These are phyloP conservation scores for Pterulicium gracile DNA, from an alignment of 1,284 basidiomycete genomes.

Conservation along the genomic window DNA sequence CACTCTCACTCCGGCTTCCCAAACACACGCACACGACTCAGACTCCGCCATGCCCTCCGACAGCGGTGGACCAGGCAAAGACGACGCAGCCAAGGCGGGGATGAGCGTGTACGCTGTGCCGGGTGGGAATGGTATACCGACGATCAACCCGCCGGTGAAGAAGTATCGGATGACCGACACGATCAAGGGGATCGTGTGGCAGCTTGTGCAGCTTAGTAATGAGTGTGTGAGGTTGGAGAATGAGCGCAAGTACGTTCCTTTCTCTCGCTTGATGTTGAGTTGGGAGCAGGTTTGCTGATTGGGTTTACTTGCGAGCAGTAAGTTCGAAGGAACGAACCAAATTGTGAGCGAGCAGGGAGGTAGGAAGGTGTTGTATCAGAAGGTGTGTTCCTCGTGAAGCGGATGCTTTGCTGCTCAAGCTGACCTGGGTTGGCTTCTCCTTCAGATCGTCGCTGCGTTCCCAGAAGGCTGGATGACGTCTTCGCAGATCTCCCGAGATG, in stretches of 20 bases:
- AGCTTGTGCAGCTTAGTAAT: slow-evolving; percentile 68
- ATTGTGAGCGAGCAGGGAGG: slow-evolving; percentile 71
- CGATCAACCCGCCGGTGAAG: slow-evolving; percentile 45
- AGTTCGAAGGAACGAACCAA: slow-evolving; percentile 52
- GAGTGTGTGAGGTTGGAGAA: slow-evolving; percentile 73
- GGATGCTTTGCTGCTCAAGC: not conserved
- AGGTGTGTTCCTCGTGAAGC: slow-evolving; percentile 24
- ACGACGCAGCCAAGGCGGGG: not conserved
- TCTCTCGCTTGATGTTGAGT: slow-evolving; percentile 6
- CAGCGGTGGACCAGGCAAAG: not conserved
- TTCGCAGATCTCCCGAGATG: slow-evolving; percentile 25
- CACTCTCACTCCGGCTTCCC: not conserved
- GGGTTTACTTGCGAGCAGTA: slow-evolving; percentile 23
- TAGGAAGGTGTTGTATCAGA: slow-evolving; percentile 69
- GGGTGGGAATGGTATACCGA: slow-evolving; percentile 1
- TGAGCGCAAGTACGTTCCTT: slow-evolving; percentile 65
- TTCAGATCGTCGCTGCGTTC: slow-evolving; percentile 61
- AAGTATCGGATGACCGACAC: slow-evolving; percentile 63
- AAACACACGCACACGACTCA: not conserved
- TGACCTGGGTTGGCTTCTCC: slow-evolving; percentile 1
- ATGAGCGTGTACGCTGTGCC: not conserved
- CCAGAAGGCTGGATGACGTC: slow-evolving; percentile 63
- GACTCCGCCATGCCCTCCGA: too few species aligned
- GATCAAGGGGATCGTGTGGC: slow-evolving; percentile 71
- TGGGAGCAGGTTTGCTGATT: slow-evolving; percentile 4